Evolutionary conservation across 2,329 filamentous ascomycete genomes (phyloP), one percentile per base, ranked within the genome.

Genomic region (Pyrenophora seminiperda): DNA sequence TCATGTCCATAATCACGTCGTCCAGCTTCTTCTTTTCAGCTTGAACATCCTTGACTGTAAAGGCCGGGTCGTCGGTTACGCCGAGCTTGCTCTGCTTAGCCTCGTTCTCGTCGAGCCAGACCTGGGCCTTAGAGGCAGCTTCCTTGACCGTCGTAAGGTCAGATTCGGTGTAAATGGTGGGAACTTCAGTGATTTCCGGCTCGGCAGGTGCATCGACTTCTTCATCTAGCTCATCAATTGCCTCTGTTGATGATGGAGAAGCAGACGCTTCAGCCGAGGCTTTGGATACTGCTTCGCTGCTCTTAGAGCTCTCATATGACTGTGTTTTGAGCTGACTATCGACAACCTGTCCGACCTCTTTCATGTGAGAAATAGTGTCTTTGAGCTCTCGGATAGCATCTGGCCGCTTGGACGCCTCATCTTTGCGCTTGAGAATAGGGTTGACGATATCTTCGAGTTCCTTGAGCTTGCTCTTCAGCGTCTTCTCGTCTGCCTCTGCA

Each of bases 161-260:
- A 22, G 87, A 83, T 7, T 84, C 76, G 0, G 81, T 87, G 76
- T 95, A 95, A 30, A 88, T 76, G 14, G 87, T 65, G 1, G 63
- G 54, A 4, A 68, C 62, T 20, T 68, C 59, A 13, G 67, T 67
- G 29, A 70, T 56, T n/a, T 61, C 58, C 11, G 63, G 53, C 20
- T 64, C 57, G 4, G 59, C 56, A 10, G 67, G 50, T 34, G 63
- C 60, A 70, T 82, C 63, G 67, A 90, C 88, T 2, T 94, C 90
- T 56, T 96, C 91, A 1, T 96, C 91, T 1, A 94, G 83, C n/a
- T 85, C 88, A 27, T 86, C 89, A 63, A 90, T 85, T 2, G 65
- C 56, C 41, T 72, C 69, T 1, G 79, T 72, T 2, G 74, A 71
- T 2, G 74, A 71, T 13, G 81, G 75, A 4, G 81, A 68, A 14